A percentile compares a stretch with the other conserved stretches of the same genome.
These are phyloP conservation scores for Trichosanthes truncata DNA, from an alignment of 306 rosid species.

Conservation along the genomic window DNA sequence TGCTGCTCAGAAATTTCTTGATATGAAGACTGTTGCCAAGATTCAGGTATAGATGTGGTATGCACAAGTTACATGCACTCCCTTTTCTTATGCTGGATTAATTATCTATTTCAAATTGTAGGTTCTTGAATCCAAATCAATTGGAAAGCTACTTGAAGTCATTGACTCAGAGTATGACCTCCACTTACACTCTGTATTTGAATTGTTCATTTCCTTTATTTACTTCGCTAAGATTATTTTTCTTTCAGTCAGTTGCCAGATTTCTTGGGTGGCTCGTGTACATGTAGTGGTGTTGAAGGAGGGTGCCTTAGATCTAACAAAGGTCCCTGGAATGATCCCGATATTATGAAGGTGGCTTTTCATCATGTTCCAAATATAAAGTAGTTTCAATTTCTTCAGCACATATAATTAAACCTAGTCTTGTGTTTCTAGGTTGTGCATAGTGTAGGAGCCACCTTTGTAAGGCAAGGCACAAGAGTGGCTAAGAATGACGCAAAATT, in stretches of 20 bases:
- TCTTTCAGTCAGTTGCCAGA: slow-evolving; percentile 83
- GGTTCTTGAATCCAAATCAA: slow-evolving; percentile 73
- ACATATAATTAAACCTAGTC: background rate
- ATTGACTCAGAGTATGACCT: slow-evolving; percentile 62
- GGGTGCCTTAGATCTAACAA: slow-evolving; percentile 81
- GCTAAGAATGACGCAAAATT: slow-evolving; percentile 32
- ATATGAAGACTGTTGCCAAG: slow-evolving; percentile 67
- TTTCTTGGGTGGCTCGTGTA: slow-evolving; percentile 90
- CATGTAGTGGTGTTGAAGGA: slow-evolving; percentile 58
- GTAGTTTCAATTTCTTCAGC: background rate
- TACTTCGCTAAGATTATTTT: slow-evolving; percentile 9
- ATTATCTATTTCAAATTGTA: slow-evolving; percentile 22
- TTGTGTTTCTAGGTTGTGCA: slow-evolving; percentile 59
- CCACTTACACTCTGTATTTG: background rate
- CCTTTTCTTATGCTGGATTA: slow-evolving; percentile 9
- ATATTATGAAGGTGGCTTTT: slow-evolving; percentile 67
- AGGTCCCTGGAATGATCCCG: slow-evolving; percentile 93
- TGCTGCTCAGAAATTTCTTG: slow-evolving; percentile 86
- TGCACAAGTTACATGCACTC: background rate
- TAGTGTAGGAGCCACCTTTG: slow-evolving; percentile 52
- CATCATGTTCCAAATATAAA: slow-evolving; percentile 1
- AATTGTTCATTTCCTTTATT: background rate
- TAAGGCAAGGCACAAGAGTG: slow-evolving; percentile 50
- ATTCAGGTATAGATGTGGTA: slow-evolving; percentile 55
- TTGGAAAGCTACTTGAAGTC: slow-evolving; percentile 60